Evolutionary conservation across 2,329 filamentous ascomycete genomes (phyloP).

Genomic region (Aspergillus cejpii): DNA sequence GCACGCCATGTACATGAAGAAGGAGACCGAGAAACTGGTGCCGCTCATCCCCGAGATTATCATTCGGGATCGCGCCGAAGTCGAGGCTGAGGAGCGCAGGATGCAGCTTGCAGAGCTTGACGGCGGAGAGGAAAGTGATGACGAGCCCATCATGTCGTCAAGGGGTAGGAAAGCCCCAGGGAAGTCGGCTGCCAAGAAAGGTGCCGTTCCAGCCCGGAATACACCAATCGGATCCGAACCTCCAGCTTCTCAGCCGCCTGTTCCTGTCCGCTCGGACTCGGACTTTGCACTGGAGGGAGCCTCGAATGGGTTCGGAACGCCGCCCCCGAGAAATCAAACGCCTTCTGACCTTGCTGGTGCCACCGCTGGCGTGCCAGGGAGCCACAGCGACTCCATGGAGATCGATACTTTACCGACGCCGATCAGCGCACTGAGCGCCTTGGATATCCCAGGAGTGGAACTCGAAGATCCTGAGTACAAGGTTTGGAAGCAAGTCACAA

Average conservation of each 20-base stretch:
- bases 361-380: conserved; percentile 52
- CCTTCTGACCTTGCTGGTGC: conserved; percentile 65
- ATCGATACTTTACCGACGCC: conserved; percentile 66
- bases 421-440: conserved; percentile 59
- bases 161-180: conserved; percentile 79
- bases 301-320: conserved; percentile 77
- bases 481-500: conserved; percentile 98
- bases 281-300: conserved; percentile 68
- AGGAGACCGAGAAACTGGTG: conserved; percentile 93
- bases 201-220: conserved; percentile 58
- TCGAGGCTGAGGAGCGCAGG: conserved; percentile 76
- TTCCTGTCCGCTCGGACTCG: conserved; percentile 59
- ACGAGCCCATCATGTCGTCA: conserved; percentile 97
- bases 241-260: conserved; percentile 49
- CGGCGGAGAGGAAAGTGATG: conserved; percentile 83
- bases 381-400: conserved; percentile 79
- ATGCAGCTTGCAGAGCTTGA: conserved; percentile 78
- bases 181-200: conserved; percentile 65
- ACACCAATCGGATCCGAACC: conserved; percentile 73
- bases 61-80: conserved; percentile 84
- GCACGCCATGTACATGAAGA: conserved; percentile 93
- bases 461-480: conserved; percentile 89
- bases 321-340: conserved; percentile 69
- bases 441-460: conserved; percentile 66
- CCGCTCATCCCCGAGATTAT: conserved; percentile 89